Base-by-base conservation (phyloP, 441 rosid genomes). In the Populus hybrid region DNA sequence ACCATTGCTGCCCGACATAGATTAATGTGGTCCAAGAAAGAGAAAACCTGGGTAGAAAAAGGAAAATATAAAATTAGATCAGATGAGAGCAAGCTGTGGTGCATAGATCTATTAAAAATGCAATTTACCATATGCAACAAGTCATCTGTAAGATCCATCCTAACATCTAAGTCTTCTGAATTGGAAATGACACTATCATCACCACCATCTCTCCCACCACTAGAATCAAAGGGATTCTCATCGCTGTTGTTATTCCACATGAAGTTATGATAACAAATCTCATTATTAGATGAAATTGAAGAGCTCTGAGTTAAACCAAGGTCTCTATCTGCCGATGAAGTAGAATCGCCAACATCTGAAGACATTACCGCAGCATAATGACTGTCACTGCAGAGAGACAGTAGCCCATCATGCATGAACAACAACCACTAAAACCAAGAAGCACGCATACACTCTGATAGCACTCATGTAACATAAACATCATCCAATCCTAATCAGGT, bases 81-180 rank as follows among this genome's bases (percentile, higher is more conserved):
- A 35, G 68, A 74, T 0, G 8, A 53, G 59, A 35, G 33, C 23
- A 20, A 1, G 45, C 33, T 61, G 35, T 7, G 18, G 9, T 2
- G 14, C 14, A 40, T n/a, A 2, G 29, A 28, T 28, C 29, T 1
- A 53, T 64, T 33, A 35, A 20, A 76, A 72, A 72, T 8, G 53
- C 18, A 45, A 7, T 38, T 76, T 88, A 94, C 98, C 99, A 92
- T 92, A 83, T 96, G 99, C 86, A 96, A 83, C 40, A 96, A 81
- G 82, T 96, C 99, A 82, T 94, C 97, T 1, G 97, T 93, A 77
- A 96, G 93, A 90, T 96, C 99, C 92, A 96, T 93, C 71, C 88
- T 90, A 76, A 92, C 86, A 86, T 90, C 91, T 7, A 79, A 81
- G 77, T 89, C 93, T 77, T 91, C 97, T 0, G 80, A 18, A 61